Conservation (phyloP, 192 early-diverging fungal genomes). For the Coemansia aciculifera region DNA sequence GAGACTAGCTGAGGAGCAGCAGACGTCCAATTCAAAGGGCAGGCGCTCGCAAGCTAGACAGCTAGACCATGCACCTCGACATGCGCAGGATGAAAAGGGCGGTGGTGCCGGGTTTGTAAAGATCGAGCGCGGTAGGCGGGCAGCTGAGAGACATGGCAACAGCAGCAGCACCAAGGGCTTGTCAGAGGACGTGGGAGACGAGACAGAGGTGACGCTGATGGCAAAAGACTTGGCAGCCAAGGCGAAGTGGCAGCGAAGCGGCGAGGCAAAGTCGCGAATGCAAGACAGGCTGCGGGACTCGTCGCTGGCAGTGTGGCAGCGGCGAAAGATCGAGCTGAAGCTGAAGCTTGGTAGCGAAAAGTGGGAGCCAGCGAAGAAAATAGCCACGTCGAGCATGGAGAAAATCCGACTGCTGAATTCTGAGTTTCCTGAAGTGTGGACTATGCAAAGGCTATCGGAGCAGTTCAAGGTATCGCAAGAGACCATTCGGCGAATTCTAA, state of each 20-base stretch:
- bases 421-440: conserved; percentile 55
- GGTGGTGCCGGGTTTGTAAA: conserved; percentile 24
- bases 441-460: conserved; percentile 44
- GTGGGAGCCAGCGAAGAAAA: conserved; percentile 44
- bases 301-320: conserved; percentile 39
- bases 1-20: conserved; percentile 10
- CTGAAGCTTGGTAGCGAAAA: conserved; percentile 31
- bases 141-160: not conserved
- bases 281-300: conserved; percentile 23
- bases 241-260: conserved; percentile 25
- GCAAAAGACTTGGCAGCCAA: conserved; percentile 16
- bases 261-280: conserved; percentile 13
- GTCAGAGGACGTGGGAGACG: not conserved
- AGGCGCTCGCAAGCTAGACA: not conserved
- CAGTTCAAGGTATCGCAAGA: conserved; percentile 60
- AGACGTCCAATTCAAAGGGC: not conserved
- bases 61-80: not conserved
- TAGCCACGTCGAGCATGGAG: conserved; percentile 52
- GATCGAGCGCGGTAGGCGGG: conserved; percentile 6
- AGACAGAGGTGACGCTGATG: conserved; percentile 22
- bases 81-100: not conserved
- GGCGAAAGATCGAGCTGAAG: conserved; percentile 53
- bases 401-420: conserved; percentile 44
- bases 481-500: conserved; percentile 56
- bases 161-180: not conserved